Base-by-base conservation (phyloP, 768 basidiomycete genomes). In the Cystofilobasidium ferigula region DNA sequence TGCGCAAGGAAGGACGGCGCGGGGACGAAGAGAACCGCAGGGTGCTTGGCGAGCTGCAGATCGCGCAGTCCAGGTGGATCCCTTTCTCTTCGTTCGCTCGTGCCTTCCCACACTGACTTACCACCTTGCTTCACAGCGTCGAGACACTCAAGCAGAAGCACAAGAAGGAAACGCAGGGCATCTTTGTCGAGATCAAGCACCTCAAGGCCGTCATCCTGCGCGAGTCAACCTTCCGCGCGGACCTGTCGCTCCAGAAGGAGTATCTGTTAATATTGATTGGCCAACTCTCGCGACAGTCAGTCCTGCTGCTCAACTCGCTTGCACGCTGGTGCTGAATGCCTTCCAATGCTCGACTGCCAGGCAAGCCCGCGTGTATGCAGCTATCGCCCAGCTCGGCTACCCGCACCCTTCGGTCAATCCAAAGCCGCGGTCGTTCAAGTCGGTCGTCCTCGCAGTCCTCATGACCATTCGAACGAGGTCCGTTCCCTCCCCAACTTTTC, bases 171-270 rank as follows among this genome's bases (percentile, higher is more conserved):
- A 87, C 87, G 78, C 92, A 91, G 73, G 89, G 90, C 12, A 79
- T 97, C 24, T 84, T 98, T 57, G 83, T 89, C 10, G 90, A 95
- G 75, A 90, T 95, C 66, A 82, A 81, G 47, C 97, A 95, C 76
- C 80, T 98, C 70, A 94, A 98, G 75, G 86, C 87, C 62, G 90
- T 89, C 73, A 93, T 86, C 76, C 86, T 83, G 3, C 82, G 94
- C 30, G 95, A 99, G 77, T 82, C 85, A 13, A 80, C 81, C 0
- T 83, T 95, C 79, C 82, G 94, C 38, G 80, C 79, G 66, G 85
- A 85, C 70, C 79, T 97, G 53, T 79, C 81, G 20, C 85, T 90
- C 72, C 95, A 98, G 78, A 99, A 99, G 74, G 79, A 82, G 56
- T 97, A 97, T 74, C 80, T 98, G 14, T 78, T 92, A 12, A 77